phyloP scores from a whole-genome alignment of 495 filamentous ascomycete genomes.

The Evernia prunastri region DNA sequence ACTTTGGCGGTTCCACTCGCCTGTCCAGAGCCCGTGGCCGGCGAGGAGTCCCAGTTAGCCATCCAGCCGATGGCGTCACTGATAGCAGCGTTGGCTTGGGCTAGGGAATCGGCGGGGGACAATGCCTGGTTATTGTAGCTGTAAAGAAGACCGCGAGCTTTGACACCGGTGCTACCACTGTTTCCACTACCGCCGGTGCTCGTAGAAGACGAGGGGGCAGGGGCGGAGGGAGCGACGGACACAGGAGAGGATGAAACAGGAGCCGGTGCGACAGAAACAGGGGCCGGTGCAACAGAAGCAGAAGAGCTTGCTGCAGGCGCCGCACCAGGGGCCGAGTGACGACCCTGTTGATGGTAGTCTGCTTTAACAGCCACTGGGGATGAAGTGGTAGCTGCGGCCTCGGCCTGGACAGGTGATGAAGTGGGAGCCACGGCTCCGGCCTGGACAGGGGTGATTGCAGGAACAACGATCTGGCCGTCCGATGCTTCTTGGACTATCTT shows the following conservation, averaged over 20 bases:
- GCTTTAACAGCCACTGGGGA: constrained; percentile 6
- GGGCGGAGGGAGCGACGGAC: constrained; percentile 1
- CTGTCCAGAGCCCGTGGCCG: constrained; percentile 16
- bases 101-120: neutral
- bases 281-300: neutral
- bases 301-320: neutral
- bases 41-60: constrained; percentile 24
- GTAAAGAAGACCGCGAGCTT: constrained; percentile 17
- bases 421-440: neutral
- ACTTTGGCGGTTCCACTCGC: constrained; percentile 13
- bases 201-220: constrained; percentile 1
- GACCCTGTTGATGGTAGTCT: constrained; percentile 1
- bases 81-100: neutral
- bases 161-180: constrained; percentile 12
- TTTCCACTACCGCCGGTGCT: neutral
- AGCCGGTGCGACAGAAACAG: neutral
- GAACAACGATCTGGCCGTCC: neutral
- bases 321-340: neutral
- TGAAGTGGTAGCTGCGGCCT: constrained; percentile 1
- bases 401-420: neutral
- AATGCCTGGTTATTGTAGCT: neutral
- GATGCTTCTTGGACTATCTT: neutral
- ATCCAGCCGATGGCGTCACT: constrained; percentile 13
- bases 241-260: neutral
- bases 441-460: neutral